phyloP scores from a whole-genome alignment of 225 moss, liverwort and hornwort species.

The Thuidium tamariscinum region DNA sequence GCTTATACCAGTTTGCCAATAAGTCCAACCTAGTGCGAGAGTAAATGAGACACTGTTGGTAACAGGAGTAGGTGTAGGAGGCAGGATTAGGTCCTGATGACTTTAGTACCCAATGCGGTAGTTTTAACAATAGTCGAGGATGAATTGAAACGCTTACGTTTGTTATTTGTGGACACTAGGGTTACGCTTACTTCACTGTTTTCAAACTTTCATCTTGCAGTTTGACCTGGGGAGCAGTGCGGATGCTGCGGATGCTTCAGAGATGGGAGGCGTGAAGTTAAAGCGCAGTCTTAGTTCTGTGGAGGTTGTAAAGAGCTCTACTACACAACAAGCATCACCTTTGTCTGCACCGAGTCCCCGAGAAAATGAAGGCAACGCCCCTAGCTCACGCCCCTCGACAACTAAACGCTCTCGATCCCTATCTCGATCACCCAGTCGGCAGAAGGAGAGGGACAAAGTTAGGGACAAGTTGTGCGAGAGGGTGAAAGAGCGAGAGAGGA shows the following conservation, averaged over 20 bases:
- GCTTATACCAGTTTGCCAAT: background rate
- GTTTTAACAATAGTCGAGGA: background rate
- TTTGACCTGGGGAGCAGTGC: constrained; percentile 12
- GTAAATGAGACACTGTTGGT: background rate
- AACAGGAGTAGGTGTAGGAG: too few species aligned
- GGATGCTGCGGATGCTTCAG: constrained; percentile 15
- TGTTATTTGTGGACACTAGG: background rate
- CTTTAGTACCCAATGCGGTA: background rate
- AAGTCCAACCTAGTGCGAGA: background rate
- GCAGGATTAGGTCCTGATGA: background rate
- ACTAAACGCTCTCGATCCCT: constrained; percentile 47
- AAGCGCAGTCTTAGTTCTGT: constrained; percentile 16
- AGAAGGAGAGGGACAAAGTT: constrained; percentile 28
- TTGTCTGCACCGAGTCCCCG: constrained; percentile 28
- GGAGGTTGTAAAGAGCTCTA: constrained; percentile 13
- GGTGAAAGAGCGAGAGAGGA: constrained; percentile 34
- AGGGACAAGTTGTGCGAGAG: constrained; percentile 24
- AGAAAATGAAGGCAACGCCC: constrained; percentile 30
- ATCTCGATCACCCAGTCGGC: constrained; percentile 52
- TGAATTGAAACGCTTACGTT: background rate
- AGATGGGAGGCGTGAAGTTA: constrained; percentile 10
- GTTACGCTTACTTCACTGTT: background rate
- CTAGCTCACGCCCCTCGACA: constrained; percentile 12
- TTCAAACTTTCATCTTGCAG: constrained; percentile 3
- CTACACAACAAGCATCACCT: constrained; percentile 11